These are phyloP conservation scores for Triadica sebifera DNA, from an alignment of 345 rosid species.

Conservation along the genomic window DNA sequence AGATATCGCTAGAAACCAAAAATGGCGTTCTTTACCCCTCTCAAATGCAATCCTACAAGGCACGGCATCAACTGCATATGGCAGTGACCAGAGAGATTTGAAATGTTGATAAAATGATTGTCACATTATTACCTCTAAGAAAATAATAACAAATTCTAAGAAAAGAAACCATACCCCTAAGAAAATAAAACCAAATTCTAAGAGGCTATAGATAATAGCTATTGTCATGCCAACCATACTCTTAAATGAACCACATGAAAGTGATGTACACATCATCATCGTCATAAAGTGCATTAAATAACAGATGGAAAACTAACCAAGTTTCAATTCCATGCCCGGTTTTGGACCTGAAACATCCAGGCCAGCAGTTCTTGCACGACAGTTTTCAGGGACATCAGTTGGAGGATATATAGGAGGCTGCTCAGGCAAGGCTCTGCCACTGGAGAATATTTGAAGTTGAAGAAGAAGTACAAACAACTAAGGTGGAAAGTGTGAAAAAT, in stretches of 20 bases:
- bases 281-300: background rate
- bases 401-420: conserved; percentile 62
- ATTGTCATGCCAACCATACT: background rate
- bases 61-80: conserved; percentile 76
- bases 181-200: background rate
- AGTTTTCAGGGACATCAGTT: conserved; percentile 43
- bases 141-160: background rate
- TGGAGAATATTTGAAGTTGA: conserved; percentile 83
- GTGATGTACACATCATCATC: background rate
- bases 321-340: conserved; percentile 71
- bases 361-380: conserved; percentile 67
- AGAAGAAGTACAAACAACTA: conserved; percentile 89
- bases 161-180: background rate
- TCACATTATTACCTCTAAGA: background rate
- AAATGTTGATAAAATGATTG: conserved; percentile 12
- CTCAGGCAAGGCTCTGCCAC: conserved; percentile 73
- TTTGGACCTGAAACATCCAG: conserved; percentile 70
- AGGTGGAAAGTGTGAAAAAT: conserved; percentile 11
- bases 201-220: background rate
- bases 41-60: conserved; percentile 94
- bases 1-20: conserved; percentile 66
- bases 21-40: conserved; percentile 84
- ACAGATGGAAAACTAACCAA: conserved; percentile 50
- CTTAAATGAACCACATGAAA: background rate
- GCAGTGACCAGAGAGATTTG: conserved; percentile 26